Percentiles rank a stretch among this genome's conserved stretches.
These are phyloP conservation scores for Phyllosticta citriasiana DNA, from an alignment of 2,329 filamentous ascomycete genomes.

Conservation along the genomic window DNA sequence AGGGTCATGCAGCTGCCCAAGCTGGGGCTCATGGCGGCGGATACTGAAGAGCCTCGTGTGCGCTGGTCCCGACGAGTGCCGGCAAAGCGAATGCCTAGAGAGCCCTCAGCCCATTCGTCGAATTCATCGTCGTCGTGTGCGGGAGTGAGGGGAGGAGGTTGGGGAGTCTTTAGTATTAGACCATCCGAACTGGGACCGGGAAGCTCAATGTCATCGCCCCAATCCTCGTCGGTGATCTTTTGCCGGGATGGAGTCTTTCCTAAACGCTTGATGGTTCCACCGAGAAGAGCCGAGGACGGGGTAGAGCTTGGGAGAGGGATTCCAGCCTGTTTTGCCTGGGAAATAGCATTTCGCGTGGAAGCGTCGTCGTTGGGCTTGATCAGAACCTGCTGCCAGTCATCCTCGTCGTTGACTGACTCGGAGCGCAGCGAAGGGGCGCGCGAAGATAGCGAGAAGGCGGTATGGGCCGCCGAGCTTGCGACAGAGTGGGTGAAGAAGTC, in stretches of 20 bases:
- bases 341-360: conserved; percentile 75
- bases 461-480: conserved; percentile 53
- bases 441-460: conserved; percentile 53
- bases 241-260: conserved; percentile 45
- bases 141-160: conserved; percentile 32
- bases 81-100: conserved; percentile 79
- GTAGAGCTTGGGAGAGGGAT: conserved; percentile 85
- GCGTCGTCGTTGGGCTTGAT: conserved; percentile 76
- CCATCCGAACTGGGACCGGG: conserved; percentile 24
- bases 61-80: conserved; percentile 73
- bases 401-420: conserved; percentile 65
- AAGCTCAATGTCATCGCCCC: conserved; percentile 41
- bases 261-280: conserved; percentile 85
- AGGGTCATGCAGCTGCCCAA: conserved; percentile 81
- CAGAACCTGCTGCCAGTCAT: conserved; percentile 83
- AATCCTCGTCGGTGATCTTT: conserved; percentile 40
- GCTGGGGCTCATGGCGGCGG: conserved; percentile 83
- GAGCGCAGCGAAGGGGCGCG: conserved; percentile 77
- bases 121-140: conserved; percentile 40
- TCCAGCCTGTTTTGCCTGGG: conserved; percentile 76
- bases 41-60: conserved; percentile 75
- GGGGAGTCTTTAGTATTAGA: conserved; percentile 33
- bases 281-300: conserved; percentile 77
- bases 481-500: conserved; percentile 64
- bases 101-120: conserved; percentile 89